Base-by-base conservation (phyloP, 805 yeast species). In the Yamadazyma tumulicola region DNA sequence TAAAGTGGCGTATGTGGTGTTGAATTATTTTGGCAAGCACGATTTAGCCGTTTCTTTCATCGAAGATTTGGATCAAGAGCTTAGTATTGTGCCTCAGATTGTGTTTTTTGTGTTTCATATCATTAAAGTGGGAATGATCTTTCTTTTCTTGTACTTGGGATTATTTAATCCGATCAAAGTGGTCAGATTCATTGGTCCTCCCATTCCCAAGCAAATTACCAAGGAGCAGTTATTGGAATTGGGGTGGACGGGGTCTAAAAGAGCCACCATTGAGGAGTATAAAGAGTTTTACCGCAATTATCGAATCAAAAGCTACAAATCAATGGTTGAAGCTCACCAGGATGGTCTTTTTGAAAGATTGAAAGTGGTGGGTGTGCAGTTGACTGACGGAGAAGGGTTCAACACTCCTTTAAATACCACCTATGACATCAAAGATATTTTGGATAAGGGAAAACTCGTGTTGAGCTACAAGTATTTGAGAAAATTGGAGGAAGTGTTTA, bases 181-280 rank as follows among this genome's bases (percentile, higher is more conserved):
- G 40, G 34, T 58, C 49, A 47, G 67, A 52, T 45, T 66, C 44
- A 32, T 42, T 35, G 38, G 59, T 9, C 48, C 60, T 5, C 52
- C 48, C 10, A 47, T 69, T 30, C 48, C 50, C 34, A 39, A 39
- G 22, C 52, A 58, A n/a, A 51, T 67, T 37, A 64, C 74, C 32
- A 67, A 67, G 41, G 86, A 81, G 12, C 67, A 74, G 39, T 71
- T 89, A 48, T 51, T 78, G 21, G 59, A 61, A 4, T 64, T 89
- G 46, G 97, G 97, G 31, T 93, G 97, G 97, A 87, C 96, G n/a
- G 95, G 96, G 35, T 74, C 93, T 16, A 82, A 80, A 58, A 79
- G 80, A 47, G 82, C 82, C 10, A 72, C 81, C 14, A 63, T 77
- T 18, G 82, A 77, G 25, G 87, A 78, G 43, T 91, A 81, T 71